phyloP scores from a whole-genome alignment of 2,329 filamentous ascomycete genomes.

The Penicillium sp. region DNA sequence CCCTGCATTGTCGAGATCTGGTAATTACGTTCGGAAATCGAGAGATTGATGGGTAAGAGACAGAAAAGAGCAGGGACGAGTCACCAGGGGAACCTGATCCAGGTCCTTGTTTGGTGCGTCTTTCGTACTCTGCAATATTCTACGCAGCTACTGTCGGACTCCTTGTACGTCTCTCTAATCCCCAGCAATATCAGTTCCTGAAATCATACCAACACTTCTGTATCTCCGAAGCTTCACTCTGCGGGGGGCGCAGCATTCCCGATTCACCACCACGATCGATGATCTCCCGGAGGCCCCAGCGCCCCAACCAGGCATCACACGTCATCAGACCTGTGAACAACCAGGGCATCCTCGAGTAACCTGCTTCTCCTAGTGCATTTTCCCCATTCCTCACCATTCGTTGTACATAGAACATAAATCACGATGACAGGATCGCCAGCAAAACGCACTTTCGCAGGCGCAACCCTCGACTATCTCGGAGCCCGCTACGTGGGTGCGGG shows the following conservation, averaged over 20 bases:
- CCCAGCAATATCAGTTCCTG: no score
- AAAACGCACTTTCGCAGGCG: constrained; percentile 13
- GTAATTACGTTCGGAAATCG: background rate
- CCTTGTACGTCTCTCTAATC: background rate
- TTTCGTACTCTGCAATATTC: no score
- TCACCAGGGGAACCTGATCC: no score
- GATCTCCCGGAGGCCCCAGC: background rate
- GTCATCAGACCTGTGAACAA: background rate
- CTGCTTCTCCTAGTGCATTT: background rate
- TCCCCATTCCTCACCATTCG: background rate
- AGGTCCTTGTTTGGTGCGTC: no score
- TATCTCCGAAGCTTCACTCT: background rate
- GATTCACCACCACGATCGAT: background rate
- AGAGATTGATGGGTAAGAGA: background rate
- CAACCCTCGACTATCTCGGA: constrained; percentile 19
- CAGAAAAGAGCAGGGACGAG: background rate
- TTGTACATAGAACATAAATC: background rate
- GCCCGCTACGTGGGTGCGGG: constrained; percentile 13
- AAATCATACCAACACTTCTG: background rate
- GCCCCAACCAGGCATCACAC: background rate
- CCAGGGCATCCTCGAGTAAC: background rate
- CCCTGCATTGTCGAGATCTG: background rate
- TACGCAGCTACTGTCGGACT: background rate
- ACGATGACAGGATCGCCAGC: background rate
- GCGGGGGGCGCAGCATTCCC: background rate